These are phyloP conservation scores for Termitomyces eurrhizus DNA, from an alignment of 768 basidiomycete genomes.

Conservation along the genomic window DNA sequence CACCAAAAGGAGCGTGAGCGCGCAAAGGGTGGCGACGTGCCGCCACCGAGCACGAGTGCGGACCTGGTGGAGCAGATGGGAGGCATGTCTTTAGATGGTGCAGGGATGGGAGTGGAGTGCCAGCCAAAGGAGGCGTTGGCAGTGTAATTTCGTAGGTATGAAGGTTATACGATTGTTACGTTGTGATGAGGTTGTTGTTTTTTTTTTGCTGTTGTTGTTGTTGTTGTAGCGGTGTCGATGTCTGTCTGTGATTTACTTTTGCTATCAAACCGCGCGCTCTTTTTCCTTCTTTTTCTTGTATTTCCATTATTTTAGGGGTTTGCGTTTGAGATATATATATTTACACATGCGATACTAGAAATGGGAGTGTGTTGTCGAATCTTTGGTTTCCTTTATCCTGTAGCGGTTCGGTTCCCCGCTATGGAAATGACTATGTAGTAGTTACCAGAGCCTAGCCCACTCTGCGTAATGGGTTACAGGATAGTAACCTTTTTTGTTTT, in stretches of 20 bases:
- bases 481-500: too few relatives aligned
- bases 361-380: neutral
- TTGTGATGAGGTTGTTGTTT: neutral
- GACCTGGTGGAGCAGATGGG: constrained; percentile 34
- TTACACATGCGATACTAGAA: too few relatives aligned
- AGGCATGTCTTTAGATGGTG: constrained; percentile 29
- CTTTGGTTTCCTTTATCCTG: too few relatives aligned
- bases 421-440: too few relatives aligned
- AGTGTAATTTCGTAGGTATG: constrained; percentile 1
- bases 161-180: neutral
- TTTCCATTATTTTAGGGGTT: constrained; percentile 12
- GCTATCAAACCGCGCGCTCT: constrained; percentile 15
- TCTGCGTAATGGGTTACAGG: too few relatives aligned
- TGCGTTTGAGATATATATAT: neutral
- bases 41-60: constrained; percentile 28
- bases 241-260: constrained; percentile 13
- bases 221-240: constrained; percentile 8
- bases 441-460: too few relatives aligned
- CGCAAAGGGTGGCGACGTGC: constrained; percentile 19
- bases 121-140: constrained; percentile 1
- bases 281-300: neutral
- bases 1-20: constrained; percentile 9
- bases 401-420: too few relatives aligned
- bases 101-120: constrained; percentile 12
- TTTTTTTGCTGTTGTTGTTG: neutral